Conservation (phyloP, 352 stramenopile species). For the Pythium plurisporium region DNA sequence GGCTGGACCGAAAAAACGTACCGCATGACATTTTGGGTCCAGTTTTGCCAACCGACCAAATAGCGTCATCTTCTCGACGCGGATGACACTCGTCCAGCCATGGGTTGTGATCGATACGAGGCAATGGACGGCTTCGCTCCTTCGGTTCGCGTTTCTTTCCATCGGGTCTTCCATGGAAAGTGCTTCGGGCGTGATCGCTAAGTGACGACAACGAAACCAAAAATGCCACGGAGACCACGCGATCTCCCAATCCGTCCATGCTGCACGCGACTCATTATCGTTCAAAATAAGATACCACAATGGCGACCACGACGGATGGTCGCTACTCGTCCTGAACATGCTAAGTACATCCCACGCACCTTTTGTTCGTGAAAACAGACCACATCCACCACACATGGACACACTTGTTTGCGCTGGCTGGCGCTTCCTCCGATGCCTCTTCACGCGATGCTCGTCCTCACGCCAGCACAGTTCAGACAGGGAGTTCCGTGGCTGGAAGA, state of each 20-base stretch:
- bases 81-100: too few relatives aligned
- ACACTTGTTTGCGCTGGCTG: background rate
- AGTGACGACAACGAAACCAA: too few relatives aligned
- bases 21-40: slow-evolving; percentile 1
- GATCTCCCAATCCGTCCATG: background rate
- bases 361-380: background rate
- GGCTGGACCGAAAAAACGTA: too few relatives aligned
- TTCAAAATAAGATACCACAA: slow-evolving; percentile 9
- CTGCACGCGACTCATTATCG: slow-evolving; percentile 9
- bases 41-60: background rate
- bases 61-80: background rate
- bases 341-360: slow-evolving; percentile 1
- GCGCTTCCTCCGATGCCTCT: background rate
- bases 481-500: background rate
- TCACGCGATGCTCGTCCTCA: background rate
- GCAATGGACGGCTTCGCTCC: too few relatives aligned
- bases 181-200: too few relatives aligned
- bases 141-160: slow-evolving; percentile 1
- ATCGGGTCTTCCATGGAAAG: too few relatives aligned
- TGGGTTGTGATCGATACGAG: too few relatives aligned
- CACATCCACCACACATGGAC: slow-evolving; percentile 12
- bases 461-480: background rate
- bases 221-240: too few relatives aligned
- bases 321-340: slow-evolving; percentile 4
- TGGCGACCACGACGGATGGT: background rate